Evolutionary conservation across 345 rosid species (phyloP).

Genomic region (Trapa bicornis): DNA sequence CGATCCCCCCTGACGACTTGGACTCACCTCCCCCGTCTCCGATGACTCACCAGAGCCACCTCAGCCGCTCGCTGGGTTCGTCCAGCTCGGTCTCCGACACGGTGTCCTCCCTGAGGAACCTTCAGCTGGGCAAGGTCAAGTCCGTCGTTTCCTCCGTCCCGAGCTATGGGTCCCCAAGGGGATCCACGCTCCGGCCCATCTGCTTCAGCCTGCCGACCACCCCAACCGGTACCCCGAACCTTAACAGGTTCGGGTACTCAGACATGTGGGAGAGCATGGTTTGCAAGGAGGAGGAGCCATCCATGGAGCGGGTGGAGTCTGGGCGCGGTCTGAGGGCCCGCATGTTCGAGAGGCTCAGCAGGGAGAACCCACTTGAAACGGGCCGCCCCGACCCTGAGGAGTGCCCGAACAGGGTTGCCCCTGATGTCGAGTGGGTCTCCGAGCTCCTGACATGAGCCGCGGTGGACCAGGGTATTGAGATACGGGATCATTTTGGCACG

Average conservation of each 20-base stretch:
- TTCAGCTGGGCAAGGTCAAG: slow-evolving; percentile 54
- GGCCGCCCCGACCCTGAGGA: slow-evolving; percentile 19
- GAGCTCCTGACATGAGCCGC: slow-evolving; percentile 36
- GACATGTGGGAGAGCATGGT: slow-evolving; percentile 38
- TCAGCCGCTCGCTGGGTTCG: slow-evolving; percentile 48
- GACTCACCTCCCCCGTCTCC: slow-evolving; percentile 48
- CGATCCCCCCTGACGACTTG: slow-evolving; percentile 24
- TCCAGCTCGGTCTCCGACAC: slow-evolving; percentile 32
- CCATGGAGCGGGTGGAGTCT: slow-evolving; percentile 75
- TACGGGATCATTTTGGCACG: not conserved
- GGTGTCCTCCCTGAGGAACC: slow-evolving; percentile 43
- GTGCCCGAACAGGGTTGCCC: slow-evolving; percentile 13
- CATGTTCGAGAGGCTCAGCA: slow-evolving; percentile 62
- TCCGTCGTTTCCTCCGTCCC: slow-evolving; percentile 34
- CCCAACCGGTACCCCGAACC: slow-evolving; percentile 26
- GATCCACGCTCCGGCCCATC: slow-evolving; percentile 46
- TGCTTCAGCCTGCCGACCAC: slow-evolving; percentile 51
- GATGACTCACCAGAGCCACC: slow-evolving; percentile 18
- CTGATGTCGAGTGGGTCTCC: slow-evolving; percentile 76
- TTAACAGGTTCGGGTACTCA: slow-evolving; percentile 18
- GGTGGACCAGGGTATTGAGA: not conserved
- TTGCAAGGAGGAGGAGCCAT: slow-evolving; percentile 42
- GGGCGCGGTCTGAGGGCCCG: slow-evolving; percentile 58
- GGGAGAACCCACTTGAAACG: slow-evolving; percentile 37
- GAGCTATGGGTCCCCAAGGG: slow-evolving; percentile 10